Base-by-base conservation (phyloP, 2,329 filamentous ascomycete genomes). In the Pseudogymnoascus sp. region DNA sequence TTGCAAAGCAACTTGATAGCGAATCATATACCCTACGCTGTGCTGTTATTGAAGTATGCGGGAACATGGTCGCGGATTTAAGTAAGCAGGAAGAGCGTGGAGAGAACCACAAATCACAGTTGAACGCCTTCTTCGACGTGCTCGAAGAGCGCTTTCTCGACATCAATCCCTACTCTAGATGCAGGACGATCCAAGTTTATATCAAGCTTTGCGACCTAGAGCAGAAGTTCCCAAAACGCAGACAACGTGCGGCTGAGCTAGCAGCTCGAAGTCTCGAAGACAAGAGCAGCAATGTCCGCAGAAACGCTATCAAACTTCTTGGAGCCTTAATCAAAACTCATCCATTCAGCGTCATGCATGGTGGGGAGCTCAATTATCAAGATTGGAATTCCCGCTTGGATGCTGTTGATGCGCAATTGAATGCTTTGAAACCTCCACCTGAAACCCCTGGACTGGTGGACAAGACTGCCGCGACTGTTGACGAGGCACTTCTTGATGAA, bases 81-180 rank as follows among this genome's bases (percentile, higher is more conserved):
- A 96, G 89, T 76, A 93, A 89, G 72, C 89, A 96, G 70, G 91
- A 96, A 72, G 93, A 97, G 74, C 86, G 91, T 61, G 90, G 88
- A 70, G 93, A 97, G 70, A 95, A 95, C 73, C 88, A 93, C 79
- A 96, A 96, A 75, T 91, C 89, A 0, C 95, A 99, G 74, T 89
- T 99, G 65, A 95, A 96, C 68, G 92, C 93, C 19, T 99, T 97
- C 74, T 97, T 97, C 71, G 93, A 97, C 70, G 93, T 97, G 0
- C 80, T 99, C 2, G 93, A 99, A 73, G 93, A 97, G 77, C 87
- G 95, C 11, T 99, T 99, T 76, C 82, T 97, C 60, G 95, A 99
- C 70, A 85, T 96, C 71, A 99, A 97, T 75, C 96, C 95, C 0
- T 99, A 97, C 77, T 97, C 92, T 73, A 86, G 95, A 71, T 96